Evolutionary conservation across 768 basidiomycete genomes (phyloP).

Genomic region (Lactifluus subvellereus): DNA sequence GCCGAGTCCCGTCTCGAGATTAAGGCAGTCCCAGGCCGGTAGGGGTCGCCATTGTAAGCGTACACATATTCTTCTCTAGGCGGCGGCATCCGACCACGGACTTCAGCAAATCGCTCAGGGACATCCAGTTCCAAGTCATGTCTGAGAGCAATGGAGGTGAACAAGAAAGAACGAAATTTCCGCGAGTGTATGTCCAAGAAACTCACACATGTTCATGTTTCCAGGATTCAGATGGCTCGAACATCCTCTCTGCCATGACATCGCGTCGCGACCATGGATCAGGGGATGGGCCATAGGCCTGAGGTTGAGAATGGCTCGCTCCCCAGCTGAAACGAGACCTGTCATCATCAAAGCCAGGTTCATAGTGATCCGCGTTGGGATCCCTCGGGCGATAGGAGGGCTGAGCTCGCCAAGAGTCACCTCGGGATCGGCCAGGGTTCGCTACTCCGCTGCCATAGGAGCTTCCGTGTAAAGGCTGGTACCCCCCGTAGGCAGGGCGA

Average conservation of each 20-base stretch:
- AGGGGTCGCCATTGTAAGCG: conserved; percentile 45
- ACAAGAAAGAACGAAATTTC: conserved; percentile 1
- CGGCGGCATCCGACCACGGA: conserved; percentile 16
- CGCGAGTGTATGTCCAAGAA: background rate
- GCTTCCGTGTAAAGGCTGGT: conserved; percentile 38
- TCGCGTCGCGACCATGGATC: conserved; percentile 32
- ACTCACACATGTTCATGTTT: conserved; percentile 18
- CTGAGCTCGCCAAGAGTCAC: conserved; percentile 37
- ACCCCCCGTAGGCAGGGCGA: conserved; percentile 45
- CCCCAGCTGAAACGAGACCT: conserved; percentile 11
- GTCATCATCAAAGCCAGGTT: conserved; percentile 9
- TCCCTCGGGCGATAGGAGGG: conserved; percentile 39
- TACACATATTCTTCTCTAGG: conserved; percentile 33
- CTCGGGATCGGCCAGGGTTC: conserved; percentile 36
- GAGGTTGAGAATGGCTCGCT: conserved; percentile 23
- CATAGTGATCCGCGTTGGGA: conserved; percentile 16
- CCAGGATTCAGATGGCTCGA: conserved; percentile 72
- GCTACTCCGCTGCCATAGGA: conserved; percentile 37
- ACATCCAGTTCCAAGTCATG: conserved; percentile 10
- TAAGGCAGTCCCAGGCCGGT: conserved; percentile 35
- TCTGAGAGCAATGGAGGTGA: conserved; percentile 13
- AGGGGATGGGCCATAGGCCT: conserved; percentile 26
- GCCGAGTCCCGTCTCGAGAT: conserved; percentile 38
- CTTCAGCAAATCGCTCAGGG: conserved; percentile 20
- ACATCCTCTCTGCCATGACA: conserved; percentile 46